Conservation (phyloP, 75 land plant genomes). For the Selaginella tamariscina region DNA sequence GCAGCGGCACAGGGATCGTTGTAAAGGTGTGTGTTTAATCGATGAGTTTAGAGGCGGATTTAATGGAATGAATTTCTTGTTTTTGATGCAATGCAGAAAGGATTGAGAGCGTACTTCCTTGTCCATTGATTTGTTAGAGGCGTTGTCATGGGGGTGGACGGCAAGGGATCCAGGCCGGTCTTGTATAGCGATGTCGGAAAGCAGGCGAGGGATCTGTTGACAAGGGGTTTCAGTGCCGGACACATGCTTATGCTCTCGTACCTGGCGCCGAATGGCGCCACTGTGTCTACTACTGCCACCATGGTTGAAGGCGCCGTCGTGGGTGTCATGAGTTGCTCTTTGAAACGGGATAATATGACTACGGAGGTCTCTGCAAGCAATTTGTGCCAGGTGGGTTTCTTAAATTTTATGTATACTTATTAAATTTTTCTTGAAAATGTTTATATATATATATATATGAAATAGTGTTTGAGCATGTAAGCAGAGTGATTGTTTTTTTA, state of each 20-base stretch:
- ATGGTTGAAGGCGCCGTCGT: conserved; percentile 19
- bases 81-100: too few species aligned
- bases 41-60: too few species aligned
- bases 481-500: too few species aligned
- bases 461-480: too few species aligned
- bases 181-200: conserved; percentile 26
- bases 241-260: conserved; percentile 30
- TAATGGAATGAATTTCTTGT: too few species aligned
- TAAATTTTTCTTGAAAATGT: too few species aligned
- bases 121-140: neutral
- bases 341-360: conserved; percentile 15
- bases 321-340: conserved; percentile 17
- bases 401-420: neutral
- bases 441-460: too few species aligned
- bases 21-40: too few species aligned
- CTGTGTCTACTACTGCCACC: conserved; percentile 22
- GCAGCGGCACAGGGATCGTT: too few species aligned
- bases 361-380: conserved; percentile 17
- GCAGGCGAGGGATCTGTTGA: conserved; percentile 29
- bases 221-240: conserved; percentile 25
- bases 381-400: conserved; percentile 16
- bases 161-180: conserved; percentile 15
- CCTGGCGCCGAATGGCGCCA: conserved; percentile 19
- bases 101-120: too few species aligned
- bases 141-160: neutral